Conservation (phyloP, 148 eudicot genomes). For the Spergularia bocconei region DNA sequence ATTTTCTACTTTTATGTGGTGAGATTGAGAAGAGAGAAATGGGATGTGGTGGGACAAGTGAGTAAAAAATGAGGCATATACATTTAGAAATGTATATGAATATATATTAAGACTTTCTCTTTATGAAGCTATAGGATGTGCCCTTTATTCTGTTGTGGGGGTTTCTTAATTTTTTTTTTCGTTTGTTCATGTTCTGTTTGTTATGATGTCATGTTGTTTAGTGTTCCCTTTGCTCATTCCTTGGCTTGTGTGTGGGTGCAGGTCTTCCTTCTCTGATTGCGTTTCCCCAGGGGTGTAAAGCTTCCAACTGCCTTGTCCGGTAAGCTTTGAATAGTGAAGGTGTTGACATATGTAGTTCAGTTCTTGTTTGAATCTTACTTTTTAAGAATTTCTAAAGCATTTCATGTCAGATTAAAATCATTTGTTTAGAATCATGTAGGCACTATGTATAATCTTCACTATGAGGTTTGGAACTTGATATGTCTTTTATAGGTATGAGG, state of each 20-base stretch:
- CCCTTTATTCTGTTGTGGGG: too few relatives aligned
- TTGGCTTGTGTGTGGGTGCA: conserved; percentile 24
- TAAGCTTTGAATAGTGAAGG: conserved; percentile 32
- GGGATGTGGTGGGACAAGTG: too few relatives aligned
- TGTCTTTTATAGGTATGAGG: conserved; percentile 55
- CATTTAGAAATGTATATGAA: too few relatives aligned
- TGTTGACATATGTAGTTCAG: conserved; percentile 7
- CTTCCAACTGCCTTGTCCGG: conserved; percentile 66
- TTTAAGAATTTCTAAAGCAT: background rate
- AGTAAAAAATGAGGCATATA: too few relatives aligned
- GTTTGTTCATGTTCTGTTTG: background rate
- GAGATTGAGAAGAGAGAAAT: too few relatives aligned
- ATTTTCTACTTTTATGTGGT: too few relatives aligned
- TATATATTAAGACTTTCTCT: too few relatives aligned
- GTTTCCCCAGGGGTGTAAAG: conserved; percentile 71
- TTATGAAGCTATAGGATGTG: too few relatives aligned
- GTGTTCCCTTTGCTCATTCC: conserved; percentile 1
- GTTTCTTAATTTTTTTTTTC: too few relatives aligned
- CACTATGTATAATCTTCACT: background rate
- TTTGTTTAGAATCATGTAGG: background rate
- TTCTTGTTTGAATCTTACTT: background rate
- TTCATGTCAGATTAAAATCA: background rate
- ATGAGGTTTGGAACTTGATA: background rate
- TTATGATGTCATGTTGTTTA: background rate
- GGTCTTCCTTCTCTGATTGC: conserved; percentile 77